Percentiles rank a stretch among this genome's conserved stretches.
Conservation (phyloP, 306 rosid genomes). For the Biancaea sappan region DNA sequence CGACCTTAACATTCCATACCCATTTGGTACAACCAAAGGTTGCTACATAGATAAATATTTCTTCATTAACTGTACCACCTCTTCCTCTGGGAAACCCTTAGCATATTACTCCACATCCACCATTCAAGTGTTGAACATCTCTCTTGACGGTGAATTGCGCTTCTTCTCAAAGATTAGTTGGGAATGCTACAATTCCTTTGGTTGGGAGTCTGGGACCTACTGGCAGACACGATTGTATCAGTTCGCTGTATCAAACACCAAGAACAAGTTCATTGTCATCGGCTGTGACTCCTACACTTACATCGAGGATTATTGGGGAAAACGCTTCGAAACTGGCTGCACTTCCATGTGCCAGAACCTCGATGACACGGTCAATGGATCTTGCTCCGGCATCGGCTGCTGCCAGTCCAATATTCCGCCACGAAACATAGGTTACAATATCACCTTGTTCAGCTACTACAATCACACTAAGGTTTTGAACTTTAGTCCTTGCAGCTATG, state of each 20-base stretch:
- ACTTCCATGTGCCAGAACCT: neutral
- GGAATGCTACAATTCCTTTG: neutral
- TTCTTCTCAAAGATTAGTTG: neutral
- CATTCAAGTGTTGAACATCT: neutral
- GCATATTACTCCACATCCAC: neutral
- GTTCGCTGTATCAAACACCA: neutral
- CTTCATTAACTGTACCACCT: slow-evolving; percentile 7
- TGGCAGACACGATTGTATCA: neutral
- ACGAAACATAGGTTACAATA: slow-evolving; percentile 15
- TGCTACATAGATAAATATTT: slow-evolving; percentile 8
- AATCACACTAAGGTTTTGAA: neutral
- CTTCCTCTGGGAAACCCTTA: neutral
- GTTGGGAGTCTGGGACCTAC: neutral
- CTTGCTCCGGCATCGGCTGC: slow-evolving; percentile 7
- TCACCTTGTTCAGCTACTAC: rapidly evolving
- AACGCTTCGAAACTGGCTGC: neutral
- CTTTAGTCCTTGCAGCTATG: slow-evolving; percentile 43
- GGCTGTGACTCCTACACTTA: slow-evolving; percentile 20
- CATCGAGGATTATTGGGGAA: neutral
- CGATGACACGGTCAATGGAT: neutral
- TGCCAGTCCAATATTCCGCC: neutral
- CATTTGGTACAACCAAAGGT: slow-evolving; percentile 8
- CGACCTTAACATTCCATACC: slow-evolving; percentile 12
- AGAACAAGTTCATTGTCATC: neutral
- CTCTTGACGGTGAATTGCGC: slow-evolving; percentile 2